phyloP scores from a whole-genome alignment of 2,329 filamentous ascomycete genomes.

The Aspergillus sp. region DNA sequence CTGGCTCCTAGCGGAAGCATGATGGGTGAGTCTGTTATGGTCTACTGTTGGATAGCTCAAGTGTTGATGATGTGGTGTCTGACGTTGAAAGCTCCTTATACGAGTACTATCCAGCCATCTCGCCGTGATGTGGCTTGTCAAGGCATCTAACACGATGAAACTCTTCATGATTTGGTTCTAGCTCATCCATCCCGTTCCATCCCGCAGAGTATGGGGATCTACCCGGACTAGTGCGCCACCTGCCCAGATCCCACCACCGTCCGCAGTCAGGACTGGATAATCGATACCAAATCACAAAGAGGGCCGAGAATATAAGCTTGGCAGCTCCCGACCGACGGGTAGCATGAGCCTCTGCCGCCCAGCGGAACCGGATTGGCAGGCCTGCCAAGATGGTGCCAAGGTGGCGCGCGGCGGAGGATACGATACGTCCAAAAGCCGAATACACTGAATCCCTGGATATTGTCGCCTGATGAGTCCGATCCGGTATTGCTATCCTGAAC shows the following conservation, averaged over 20 bases:
- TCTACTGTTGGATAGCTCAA: not conserved
- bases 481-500: not conserved
- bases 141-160: not conserved
- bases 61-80: no score
- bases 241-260: not conserved
- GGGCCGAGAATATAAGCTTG: slow-evolving; percentile 5
- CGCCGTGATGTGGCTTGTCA: not conserved
- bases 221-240: not conserved
- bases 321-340: slow-evolving; percentile 14
- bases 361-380: slow-evolving; percentile 4
- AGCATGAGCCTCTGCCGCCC: slow-evolving; percentile 7
- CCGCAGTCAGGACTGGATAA: not conserved
- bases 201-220: not conserved
- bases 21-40: not conserved
- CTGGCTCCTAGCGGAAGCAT: not conserved
- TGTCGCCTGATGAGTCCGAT: slow-evolving; percentile 11
- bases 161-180: not conserved
- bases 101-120: not conserved
- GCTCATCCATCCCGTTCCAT: not conserved
- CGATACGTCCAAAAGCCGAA: slow-evolving; percentile 17
- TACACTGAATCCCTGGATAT: not conserved
- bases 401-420: slow-evolving; percentile 6
- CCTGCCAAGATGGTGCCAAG: slow-evolving; percentile 17
- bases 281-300: not conserved
- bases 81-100: not conserved